A percentile compares a stretch with the other conserved stretches of the same genome.
These are phyloP conservation scores for Wallacemonas collosoma DNA, from an alignment of 208 protist species.

Conservation along the genomic window DNA sequence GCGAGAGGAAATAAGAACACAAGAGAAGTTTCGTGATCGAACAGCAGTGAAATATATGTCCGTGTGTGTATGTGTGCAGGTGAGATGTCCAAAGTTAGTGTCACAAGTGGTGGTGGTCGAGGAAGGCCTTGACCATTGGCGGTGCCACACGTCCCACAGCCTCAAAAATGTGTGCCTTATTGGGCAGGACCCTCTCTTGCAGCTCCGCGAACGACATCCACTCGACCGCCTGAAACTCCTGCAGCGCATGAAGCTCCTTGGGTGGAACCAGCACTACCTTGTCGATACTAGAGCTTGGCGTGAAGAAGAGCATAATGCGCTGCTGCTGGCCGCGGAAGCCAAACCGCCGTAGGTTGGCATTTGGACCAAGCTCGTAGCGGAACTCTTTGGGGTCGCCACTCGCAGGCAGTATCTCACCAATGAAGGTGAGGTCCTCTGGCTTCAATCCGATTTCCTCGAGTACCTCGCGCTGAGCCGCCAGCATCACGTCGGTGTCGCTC, in stretches of 20 bases:
- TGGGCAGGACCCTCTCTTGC: constrained; percentile 20
- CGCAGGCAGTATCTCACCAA: constrained; percentile 69
- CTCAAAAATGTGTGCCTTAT: constrained; percentile 76
- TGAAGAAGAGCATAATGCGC: constrained; percentile 76
- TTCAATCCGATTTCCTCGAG: constrained; percentile 75
- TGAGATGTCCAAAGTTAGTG: neutral
- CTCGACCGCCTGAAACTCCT: constrained; percentile 59
- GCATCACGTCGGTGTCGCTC: constrained; percentile 46
- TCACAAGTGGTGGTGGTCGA: constrained; percentile 17
- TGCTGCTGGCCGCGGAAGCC: constrained; percentile 81
- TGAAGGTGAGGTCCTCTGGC: constrained; percentile 50
- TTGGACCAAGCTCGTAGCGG: constrained; percentile 49
- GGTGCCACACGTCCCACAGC: constrained; percentile 39
- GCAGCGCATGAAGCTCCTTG: constrained; percentile 37
- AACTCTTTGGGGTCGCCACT: constrained; percentile 65
- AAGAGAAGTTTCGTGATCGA: too few relatives aligned
- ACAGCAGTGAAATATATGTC: too few relatives aligned
- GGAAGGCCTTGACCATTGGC: constrained; percentile 38
- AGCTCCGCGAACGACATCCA: constrained; percentile 54
- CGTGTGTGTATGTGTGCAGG: too few relatives aligned
- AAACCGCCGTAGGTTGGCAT: constrained; percentile 62
- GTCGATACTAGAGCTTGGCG: constrained; percentile 35
- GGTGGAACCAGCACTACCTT: constrained; percentile 66
- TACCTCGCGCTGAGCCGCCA: constrained; percentile 68
- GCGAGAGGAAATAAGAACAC: too few relatives aligned